Conservation (phyloP, 2,329 filamentous ascomycete genomes). For the Atkinsonella texensis region DNA sequence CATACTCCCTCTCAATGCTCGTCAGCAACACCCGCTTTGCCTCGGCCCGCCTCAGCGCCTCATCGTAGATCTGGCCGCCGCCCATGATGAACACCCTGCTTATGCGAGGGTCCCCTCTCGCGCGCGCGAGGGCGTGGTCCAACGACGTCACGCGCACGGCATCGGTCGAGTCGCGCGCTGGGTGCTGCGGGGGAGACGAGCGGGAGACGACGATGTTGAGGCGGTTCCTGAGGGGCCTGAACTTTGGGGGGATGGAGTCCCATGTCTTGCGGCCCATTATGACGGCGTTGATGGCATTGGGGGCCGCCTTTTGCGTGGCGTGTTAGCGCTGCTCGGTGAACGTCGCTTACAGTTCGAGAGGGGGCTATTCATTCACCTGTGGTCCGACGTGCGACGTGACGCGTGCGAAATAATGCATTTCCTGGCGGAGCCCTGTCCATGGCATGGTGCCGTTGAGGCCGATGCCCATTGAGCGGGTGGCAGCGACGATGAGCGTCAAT, state of each 20-base stretch:
- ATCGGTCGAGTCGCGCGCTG: slow-evolving; percentile 17
- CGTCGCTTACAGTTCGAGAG: too few relatives aligned
- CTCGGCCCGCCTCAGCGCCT: slow-evolving; percentile 48
- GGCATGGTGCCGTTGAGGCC: slow-evolving; percentile 68
- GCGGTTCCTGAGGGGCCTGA: slow-evolving; percentile 68
- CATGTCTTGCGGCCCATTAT: slow-evolving; percentile 98
- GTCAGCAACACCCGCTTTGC: slow-evolving; percentile 58
- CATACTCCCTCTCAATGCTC: slow-evolving; percentile 54
- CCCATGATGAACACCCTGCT: slow-evolving; percentile 76
- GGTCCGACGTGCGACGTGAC: slow-evolving; percentile 60
- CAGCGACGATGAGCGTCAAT: slow-evolving; percentile 87
- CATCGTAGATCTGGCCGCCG: slow-evolving; percentile 72
- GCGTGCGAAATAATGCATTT: slow-evolving; percentile 92
- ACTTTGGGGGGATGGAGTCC: slow-evolving; percentile 71
- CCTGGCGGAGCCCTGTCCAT: slow-evolving; percentile 77
- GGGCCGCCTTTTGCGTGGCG: slow-evolving; percentile 14
- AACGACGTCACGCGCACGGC: slow-evolving; percentile 48
- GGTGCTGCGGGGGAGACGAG: slow-evolving; percentile 15
- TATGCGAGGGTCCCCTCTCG: slow-evolving; percentile 27
- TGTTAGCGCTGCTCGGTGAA: not conserved
- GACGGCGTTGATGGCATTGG: slow-evolving; percentile 52
- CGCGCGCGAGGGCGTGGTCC: slow-evolving; percentile 40
- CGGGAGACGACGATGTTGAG: slow-evolving; percentile 74
- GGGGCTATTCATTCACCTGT: slow-evolving; percentile 18
- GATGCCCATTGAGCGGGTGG: slow-evolving; percentile 84